Evolutionary conservation across 2,329 filamentous ascomycete genomes (phyloP), one percentile per base, ranked within the genome.

Genomic region (Fusarium annulatum): DNA sequence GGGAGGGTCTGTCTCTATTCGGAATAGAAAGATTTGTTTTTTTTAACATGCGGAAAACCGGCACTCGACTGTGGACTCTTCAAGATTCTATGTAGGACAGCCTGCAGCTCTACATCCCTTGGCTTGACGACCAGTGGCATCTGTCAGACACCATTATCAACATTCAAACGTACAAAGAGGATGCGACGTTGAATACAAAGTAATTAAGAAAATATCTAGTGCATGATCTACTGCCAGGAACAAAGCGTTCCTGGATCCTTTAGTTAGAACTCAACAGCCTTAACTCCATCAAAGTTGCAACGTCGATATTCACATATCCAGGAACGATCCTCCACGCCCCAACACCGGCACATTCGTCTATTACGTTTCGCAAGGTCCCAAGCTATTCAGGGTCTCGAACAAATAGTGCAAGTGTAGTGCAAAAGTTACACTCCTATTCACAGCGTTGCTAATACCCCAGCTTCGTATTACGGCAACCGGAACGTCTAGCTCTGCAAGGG

Each of bases 21-120:
- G 81, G 38, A 48, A 67, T 18, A 80, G 76, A 9, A 76, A 75
- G 75, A 30, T 80, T 83, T 2, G 83, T 30, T 83, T 48, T 85
- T 91, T 43, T 83, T 90, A 14, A 90, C 88, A 1, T 80, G 81
- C 0, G 81, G 79, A 2, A 82, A 80, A 42, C 67, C 77, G 3
- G 81, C 81, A 30, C 81, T 89, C 9, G 88, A 88, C 5, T 81
- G 84, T 38, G 86, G 89, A 73, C 81, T 90, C 8, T 80, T 81
- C 62, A 85, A 84, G 59, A 84, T 90, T 3, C 82, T 91, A 9
- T 90, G 89, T 75, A 76, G 78, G 2, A 84, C 83, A 7, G 86
- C 87, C 87, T 26, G 88, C 82, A 26, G 89, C 83, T 1, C 83
- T 90, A 15, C 90, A 90, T n/a, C 51, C 34, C 76, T 79, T 90